Base-by-base conservation (phyloP, 1,284 basidiomycete species). In the Boletus semigastroideus region DNA sequence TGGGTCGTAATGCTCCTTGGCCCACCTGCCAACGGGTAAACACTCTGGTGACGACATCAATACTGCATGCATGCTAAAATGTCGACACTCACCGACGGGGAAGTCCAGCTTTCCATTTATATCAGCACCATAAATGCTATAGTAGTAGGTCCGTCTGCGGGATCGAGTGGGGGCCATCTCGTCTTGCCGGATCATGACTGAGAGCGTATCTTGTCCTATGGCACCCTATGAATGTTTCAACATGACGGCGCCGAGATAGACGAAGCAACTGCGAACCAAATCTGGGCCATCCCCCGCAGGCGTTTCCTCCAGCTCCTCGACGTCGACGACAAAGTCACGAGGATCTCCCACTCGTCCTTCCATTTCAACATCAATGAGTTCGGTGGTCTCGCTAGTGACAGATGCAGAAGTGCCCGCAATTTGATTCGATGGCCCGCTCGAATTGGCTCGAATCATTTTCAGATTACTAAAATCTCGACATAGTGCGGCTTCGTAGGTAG, bases 111-210 rank as follows among this genome's bases (percentile, higher is more conserved):
- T 83, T 42, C 73, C 75, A 34, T 74, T 66, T 27, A 66, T 63
- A 56, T 83, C 78, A 48, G 51, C 54, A 46, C 69, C 65, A 49
- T 71, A 74, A 8, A 71, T 67, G 52, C 66, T 72, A 49, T 72
- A 71, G 58, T 78, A 78, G 54, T 78, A 80, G 30, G 76, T 75
- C 51, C 84, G 71, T 54, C 85, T 72, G 30, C 83, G 71, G 27
- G 76, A 73, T 39, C 81, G 76, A 20, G 74, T 69, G n/a, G 82
- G 82, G n/a, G 76, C 69, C 54, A 79, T 68, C 64, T 87, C 86
- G 58, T 88, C 86, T 45, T 83, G 80, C 38, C 82, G 77, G 59
- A 88, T 87, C 82, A 86, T 85, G 12, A 75, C 71, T 41, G 80
- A 78, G 36, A 88, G 69, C 1, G 83, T 79, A 59, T 87, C 84